These are phyloP conservation scores for Trichophyton rubrum DNA, from an alignment of 2,329 filamentous ascomycete species.

Conservation along the genomic window DNA sequence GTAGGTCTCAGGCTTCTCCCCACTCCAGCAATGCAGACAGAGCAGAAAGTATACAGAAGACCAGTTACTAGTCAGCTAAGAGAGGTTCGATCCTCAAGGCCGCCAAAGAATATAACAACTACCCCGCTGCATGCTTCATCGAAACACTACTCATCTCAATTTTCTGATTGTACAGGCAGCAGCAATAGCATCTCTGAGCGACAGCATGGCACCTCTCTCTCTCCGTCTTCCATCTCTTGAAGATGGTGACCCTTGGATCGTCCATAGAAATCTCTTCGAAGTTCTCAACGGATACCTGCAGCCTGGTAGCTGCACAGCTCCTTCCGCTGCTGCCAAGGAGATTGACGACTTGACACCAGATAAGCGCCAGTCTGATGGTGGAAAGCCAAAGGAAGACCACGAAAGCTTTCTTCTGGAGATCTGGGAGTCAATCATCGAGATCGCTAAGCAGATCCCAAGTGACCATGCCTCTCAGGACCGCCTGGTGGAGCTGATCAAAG, in stretches of 20 bases:
- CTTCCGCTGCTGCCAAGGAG: background rate
- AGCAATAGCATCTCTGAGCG: background rate
- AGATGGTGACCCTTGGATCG: constrained; percentile 1
- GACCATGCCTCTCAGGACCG: constrained; percentile 3
- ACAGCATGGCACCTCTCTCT: background rate
- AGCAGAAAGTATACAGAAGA: background rate
- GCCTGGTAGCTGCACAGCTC: background rate
- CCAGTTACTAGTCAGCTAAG: too few relatives aligned
- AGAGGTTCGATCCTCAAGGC: background rate
- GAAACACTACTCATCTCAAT: background rate
- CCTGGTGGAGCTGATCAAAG: constrained; percentile 1
- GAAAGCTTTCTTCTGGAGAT: constrained; percentile 2
- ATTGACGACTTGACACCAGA: background rate
- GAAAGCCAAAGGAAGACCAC: background rate
- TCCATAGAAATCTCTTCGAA: constrained; percentile 1
- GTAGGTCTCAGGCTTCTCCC: too few relatives aligned
- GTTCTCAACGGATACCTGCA: constrained; percentile 2
- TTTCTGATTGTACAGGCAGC: too few relatives aligned
- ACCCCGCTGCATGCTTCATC: background rate
- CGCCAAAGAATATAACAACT: background rate
- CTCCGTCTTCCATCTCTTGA: constrained; percentile 2
- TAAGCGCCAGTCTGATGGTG: background rate
- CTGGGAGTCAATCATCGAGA: background rate
- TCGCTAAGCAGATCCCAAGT: background rate
- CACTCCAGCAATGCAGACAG: background rate